Conservation (phyloP, 2,329 filamentous ascomycete species). For the Alternaria sp. region DNA sequence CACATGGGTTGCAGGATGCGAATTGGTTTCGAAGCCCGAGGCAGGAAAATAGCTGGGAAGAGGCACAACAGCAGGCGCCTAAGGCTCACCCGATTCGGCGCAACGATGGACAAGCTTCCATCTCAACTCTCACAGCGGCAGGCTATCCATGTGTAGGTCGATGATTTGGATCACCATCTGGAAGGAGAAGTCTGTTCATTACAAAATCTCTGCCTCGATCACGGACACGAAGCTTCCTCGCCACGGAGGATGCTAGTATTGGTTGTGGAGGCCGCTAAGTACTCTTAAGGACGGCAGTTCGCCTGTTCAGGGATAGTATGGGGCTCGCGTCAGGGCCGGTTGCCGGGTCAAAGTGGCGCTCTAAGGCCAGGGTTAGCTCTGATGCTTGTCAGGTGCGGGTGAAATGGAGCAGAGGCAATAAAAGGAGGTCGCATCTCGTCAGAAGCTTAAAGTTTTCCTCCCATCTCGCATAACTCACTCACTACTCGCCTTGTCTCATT, state of each 20-base stretch:
- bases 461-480: constrained; percentile 24
- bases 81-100: background rate
- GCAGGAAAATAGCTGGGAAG: constrained; percentile 9
- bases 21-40: constrained; percentile 9
- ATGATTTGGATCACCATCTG: constrained; percentile 8
- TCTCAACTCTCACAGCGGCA: background rate
- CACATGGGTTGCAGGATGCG: constrained; percentile 15
- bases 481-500: constrained; percentile 17
- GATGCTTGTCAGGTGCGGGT: constrained; percentile 23
- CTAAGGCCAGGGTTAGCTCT: constrained; percentile 26
- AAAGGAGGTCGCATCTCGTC: constrained; percentile 31
- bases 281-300: constrained; percentile 3
- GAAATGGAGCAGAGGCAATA: constrained; percentile 23
- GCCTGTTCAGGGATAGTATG: constrained; percentile 10
- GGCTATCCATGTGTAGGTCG: background rate
- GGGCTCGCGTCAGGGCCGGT: constrained; percentile 24
- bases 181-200: constrained; percentile 9
- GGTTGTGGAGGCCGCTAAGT: constrained; percentile 19
- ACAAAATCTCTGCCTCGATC: constrained; percentile 19
- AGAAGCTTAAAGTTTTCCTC: background rate
- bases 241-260: constrained; percentile 26
- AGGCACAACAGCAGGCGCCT: background rate
- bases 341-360: constrained; percentile 38
- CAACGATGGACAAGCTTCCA: background rate
- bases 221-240: constrained; percentile 15